Evolutionary conservation across 495 filamentous ascomycete genomes (phyloP), one percentile per base, ranked within the genome.

Genomic region (Xylaria grammica): DNA sequence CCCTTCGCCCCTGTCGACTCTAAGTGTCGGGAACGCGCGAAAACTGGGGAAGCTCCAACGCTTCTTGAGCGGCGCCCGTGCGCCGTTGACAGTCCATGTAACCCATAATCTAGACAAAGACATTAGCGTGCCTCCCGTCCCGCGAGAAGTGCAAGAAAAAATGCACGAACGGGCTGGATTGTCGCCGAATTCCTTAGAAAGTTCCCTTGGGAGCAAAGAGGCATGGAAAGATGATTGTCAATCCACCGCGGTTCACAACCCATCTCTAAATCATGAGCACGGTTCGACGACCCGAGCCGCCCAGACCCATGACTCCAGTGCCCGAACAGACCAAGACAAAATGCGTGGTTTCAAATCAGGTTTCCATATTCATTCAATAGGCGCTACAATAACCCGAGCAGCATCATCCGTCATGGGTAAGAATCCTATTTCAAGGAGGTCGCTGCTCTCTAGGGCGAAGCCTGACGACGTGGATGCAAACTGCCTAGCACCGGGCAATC

Each of bases 41-140:
- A 77, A 76, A 42, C 71, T 72, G 1, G 72, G 76, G 45, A 78
- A 74, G 55, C 62, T 82, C 4, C 74, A 78, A 32, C 75, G 78
- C 26, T 68, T 83, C 49, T 49, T 83, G 30, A 78, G 77, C 64
- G 69, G 72, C 32, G 60, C 71, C 24, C 72, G 77, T n/a, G 65
- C 63, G 1, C 67, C 75, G 7, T 63, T 73, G 4, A 65, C 69
- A 22, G 67, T 69, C 15, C 73, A 75, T 42, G 51, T 61, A 29
- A 74, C 77, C n/a, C 74, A 78, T 30, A 63, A 66, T 40, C 45
- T 60, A 20, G 73, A 75, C 30, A 66, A 24, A 11, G 45, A 77
- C 54, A 38, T 51, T 17, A 63, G 50, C 27, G 57, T 79, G 17
- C 74, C 78, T 30, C 69, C 73, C 29, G 55, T 77, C 11, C 73